phyloP scores from a whole-genome alignment of 108 stramenopile species.

The Pseudonitzschia pungens region DNA sequence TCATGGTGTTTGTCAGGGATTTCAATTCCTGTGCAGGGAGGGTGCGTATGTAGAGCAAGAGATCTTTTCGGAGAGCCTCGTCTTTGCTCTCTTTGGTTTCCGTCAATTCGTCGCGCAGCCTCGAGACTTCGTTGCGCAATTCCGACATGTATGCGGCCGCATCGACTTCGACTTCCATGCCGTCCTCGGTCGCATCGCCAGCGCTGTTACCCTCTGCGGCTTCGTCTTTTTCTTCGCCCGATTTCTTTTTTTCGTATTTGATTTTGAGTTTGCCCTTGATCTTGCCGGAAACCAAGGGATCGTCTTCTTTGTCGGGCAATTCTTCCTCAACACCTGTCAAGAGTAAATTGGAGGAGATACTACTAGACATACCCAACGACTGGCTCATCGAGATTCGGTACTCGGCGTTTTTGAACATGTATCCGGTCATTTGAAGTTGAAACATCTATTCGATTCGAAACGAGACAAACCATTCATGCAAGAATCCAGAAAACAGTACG shows the following conservation, averaged over 20 bases:
- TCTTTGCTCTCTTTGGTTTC: conserved; percentile 64
- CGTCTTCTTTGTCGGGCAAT: conserved; percentile 38
- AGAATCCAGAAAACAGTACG: background rate
- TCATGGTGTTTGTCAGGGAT: conserved; percentile 80
- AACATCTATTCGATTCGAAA: conserved; percentile 73
- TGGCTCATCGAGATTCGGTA: conserved; percentile 79
- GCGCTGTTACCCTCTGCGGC: conserved; percentile 11
- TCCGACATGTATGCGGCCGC: conserved; percentile 92
- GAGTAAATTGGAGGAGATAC: conserved; percentile 21
- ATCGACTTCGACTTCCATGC: conserved; percentile 86
- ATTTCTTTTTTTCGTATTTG: conserved; percentile 37
- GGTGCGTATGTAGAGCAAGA: conserved; percentile 89
- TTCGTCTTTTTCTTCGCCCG: conserved; percentile 19
- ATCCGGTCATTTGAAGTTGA: conserved; percentile 97
- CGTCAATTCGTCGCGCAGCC: conserved; percentile 66
- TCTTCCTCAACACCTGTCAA: conserved; percentile 24
- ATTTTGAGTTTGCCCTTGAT: conserved; percentile 75
- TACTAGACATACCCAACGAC: conserved; percentile 48
- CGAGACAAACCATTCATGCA: background rate
- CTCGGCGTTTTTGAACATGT: conserved; percentile 98
- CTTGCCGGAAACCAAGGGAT: conserved; percentile 39
- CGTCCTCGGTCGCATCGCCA: conserved; percentile 6
- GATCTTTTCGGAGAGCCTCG: conserved; percentile 82
- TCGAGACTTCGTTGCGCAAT: conserved; percentile 75
- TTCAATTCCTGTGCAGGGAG: conserved; percentile 83